Conservation (phyloP, 805 yeast species). For the Metschnikowia anglica region DNA sequence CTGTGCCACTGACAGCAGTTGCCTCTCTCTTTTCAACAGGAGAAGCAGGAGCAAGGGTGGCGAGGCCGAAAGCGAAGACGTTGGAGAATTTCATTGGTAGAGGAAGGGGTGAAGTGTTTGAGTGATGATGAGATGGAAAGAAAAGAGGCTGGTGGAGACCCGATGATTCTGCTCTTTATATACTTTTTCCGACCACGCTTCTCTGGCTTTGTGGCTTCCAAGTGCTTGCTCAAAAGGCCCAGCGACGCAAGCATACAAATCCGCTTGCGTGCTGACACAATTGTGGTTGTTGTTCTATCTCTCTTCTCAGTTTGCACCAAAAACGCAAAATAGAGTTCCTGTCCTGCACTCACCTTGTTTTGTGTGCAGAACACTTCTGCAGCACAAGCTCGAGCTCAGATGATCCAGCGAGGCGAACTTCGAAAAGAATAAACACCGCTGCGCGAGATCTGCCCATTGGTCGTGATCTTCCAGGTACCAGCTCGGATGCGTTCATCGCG, state of each 20-base stretch:
- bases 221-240: too few species aligned
- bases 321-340: background rate
- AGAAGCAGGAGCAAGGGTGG: constrained; percentile 7
- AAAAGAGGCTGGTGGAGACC: background rate
- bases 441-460: too few species aligned
- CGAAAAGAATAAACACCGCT: too few species aligned
- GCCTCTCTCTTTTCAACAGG: constrained; percentile 1
- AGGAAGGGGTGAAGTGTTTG: background rate
- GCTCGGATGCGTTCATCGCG: too few species aligned
- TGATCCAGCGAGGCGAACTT: too few species aligned
- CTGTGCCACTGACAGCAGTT: background rate
- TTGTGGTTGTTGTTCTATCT: background rate
- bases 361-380: too few species aligned
- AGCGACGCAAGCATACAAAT: too few species aligned
- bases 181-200: background rate
- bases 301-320: background rate
- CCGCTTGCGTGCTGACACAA: too few species aligned
- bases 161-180: background rate
- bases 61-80: constrained; percentile 5
- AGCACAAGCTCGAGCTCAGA: too few species aligned
- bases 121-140: background rate
- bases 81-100: constrained; percentile 10
- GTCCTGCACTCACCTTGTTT: too few species aligned
- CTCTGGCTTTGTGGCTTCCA: too few species aligned
- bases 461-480: too few species aligned